Evolutionary conservation across 1,284 basidiomycete species (phyloP), one percentile per base, ranked within the genome.

Genomic region (Schizophyllum amplum): DNA sequence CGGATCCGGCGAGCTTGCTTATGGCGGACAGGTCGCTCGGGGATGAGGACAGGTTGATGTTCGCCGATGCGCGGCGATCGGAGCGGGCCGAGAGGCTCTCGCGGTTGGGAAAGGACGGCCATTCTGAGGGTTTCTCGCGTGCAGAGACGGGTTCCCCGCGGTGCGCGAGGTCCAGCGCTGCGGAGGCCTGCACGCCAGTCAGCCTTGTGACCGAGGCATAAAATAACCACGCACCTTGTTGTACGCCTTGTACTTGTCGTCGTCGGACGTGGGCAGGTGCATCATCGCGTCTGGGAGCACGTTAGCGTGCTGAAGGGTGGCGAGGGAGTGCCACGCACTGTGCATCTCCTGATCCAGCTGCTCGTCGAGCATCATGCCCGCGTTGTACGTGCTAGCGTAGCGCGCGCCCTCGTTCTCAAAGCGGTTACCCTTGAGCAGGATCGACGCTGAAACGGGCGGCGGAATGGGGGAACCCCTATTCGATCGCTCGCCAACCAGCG

Each of bases 341-440:
- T 93, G 86, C 83, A 94, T 90, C 69, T 94, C 91, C 70, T 91
- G 84, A 66, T 94, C 92, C 63, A 94, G 72, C 67, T 94, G 90
- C 69, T 94, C 88, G 64, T 94, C 92, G 60, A 94, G 75, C 81
- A 94, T 84, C 82, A 92, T 90, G 24, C 89, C 89, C 48, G 87
- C 83, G 65, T 90, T 91, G 69, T 84, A 88, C 46, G 76, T 76
- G 60, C 76, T 82, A 22, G 80, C 79, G 66, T 81, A 80, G 51
- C 75, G 77, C 17, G 73, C 70, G 47, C 77, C 78, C 59, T 86
- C 81, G 52, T 81, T 81, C 57, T 81, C 78, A 61, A 80, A 74
- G 47, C 78, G 72, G 63, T 73, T 74, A 46, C 71, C 73, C 62
- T 79, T 75, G 46, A 74, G 68, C 59, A 84, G 65, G 56, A 81